Evolutionary conservation across 768 basidiomycete genomes (phyloP).

Genomic region (Termitomyces titanicus): DNA sequence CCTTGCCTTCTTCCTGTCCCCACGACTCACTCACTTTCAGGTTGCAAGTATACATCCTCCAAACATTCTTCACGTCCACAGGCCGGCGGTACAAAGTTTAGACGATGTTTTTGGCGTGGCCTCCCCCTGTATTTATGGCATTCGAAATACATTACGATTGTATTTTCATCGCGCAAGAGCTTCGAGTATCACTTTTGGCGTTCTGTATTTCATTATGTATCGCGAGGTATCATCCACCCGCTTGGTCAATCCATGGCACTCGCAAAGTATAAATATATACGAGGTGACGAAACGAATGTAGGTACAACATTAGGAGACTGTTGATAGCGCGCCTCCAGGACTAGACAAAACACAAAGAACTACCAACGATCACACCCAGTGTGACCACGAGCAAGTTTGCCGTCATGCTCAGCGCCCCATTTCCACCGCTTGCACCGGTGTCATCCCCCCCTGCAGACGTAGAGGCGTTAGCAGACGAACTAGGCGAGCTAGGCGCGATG

Average conservation of each 20-base stretch:
- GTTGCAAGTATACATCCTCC: slow-evolving; percentile 86
- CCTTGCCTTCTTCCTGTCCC: not conserved
- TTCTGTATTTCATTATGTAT: too few relatives aligned
- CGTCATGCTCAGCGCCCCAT: not conserved
- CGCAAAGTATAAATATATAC: not conserved
- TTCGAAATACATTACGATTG: not conserved
- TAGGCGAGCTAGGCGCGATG: slow-evolving; percentile 2
- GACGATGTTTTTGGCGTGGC: not conserved
- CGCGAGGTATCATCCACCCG: not conserved
- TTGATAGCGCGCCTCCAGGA: not conserved
- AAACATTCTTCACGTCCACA: slow-evolving; percentile 96
- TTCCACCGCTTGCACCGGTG: not conserved
- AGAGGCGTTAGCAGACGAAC: too few relatives aligned
- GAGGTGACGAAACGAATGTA: not conserved
- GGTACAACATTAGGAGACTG: not conserved
- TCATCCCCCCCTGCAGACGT: too few relatives aligned
- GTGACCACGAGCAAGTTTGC: not conserved
- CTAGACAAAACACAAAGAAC: not conserved
- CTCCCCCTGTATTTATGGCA: slow-evolving; percentile 7
- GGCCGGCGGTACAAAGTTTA: slow-evolving; percentile 88
- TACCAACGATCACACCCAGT: not conserved
- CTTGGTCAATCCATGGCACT: not conserved
- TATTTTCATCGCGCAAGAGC: not conserved
- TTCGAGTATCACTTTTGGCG: too few relatives aligned
- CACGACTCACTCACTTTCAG: slow-evolving; percentile 33